Evolutionary conservation across 768 basidiomycete genomes (phyloP), one percentile per base, ranked within the genome.

Genomic region (Kwoniella sp.): DNA sequence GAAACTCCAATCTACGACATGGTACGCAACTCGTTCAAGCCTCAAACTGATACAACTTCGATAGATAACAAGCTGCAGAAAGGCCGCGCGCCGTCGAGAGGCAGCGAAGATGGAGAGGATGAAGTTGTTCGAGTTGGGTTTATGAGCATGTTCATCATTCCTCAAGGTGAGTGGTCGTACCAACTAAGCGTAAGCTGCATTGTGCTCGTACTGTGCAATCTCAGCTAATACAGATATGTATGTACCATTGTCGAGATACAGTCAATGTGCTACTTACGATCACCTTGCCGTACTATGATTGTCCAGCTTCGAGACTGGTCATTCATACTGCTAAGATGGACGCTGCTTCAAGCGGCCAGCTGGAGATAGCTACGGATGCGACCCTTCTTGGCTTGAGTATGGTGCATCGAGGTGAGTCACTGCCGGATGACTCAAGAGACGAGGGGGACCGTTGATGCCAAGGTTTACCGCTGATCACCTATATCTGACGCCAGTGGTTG

Each of bases 81-180:
- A n/a, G n/a, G n/a, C n/a, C n/a, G n/a, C n/a, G n/a, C n/a, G n/a
- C n/a, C n/a, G n/a, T n/a, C 49, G 17, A 22, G 9, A n/a, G n/a
- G 21, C 12, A 27, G 19, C 7, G 52, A 29, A 13, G 21, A 17
- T 4, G 52, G 30, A 8, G 52, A 33, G 33, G 5, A 15, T 17
- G 19, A 53, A 30, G 30, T 53, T 9, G 21, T 53, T 30, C 26
- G 52, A 24, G 24, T 33, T n/a, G 54, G 54, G 12, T 55, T 55
- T 21, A 24, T 55, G 54, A 55, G 54, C 33, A 37, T 55, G 17
- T 55, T 55, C 36, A 25, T 55, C 52, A 40, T 55, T 21, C 54
- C 54, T 10, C 36, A n/a, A 9, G 13, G 54, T 55, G 36, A 40
- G 54, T 40, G n/a, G n/a, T n/a, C n/a, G n/a, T 13, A 30, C 26